Evolutionary conservation across 805 yeast genomes (phyloP), one percentile per base, ranked within the genome.

Genomic region (Starmera pachycereana): DNA sequence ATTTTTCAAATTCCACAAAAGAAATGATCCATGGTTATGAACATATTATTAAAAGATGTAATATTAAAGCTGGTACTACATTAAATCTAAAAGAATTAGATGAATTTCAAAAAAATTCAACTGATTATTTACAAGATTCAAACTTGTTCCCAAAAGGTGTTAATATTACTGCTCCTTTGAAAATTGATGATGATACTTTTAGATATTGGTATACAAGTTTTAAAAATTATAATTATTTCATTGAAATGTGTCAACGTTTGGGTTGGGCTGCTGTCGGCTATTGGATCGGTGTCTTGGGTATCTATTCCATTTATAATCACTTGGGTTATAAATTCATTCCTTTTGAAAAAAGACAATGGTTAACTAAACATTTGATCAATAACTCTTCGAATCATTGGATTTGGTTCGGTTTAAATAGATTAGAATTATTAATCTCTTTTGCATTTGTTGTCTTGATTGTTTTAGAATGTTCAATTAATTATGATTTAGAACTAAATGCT

Each of bases 261-360:
- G 68, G 68, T 1, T 65, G 68, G 68, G 69, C 66, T 14, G 41
- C 54, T 25, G 53, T 62, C 5, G 60, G 59, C 25, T 65, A 48
- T 37, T 65, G 69, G 69, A 52, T 47, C 2, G 45, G 53, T 3
- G 41, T 65, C 18, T 29, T 64, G 32, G 44, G 48, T 3, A 27
- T 61, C 2, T 53, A 57, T 6, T 52, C 62, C 4, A 12, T 58
- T 6, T 40, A 49, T 33, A 57, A 57, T 37, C 10, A 54, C 4
- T 43, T 43, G 35, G 44, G 45, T 28, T 53, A 38, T 35, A 16
- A 9, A 9, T 34, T 25, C 12, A 27, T 27, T 8, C 16, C 29
- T 9, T 52, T 11, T 46, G 43, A 36, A 45, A 42, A 32, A 33
- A 43, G 31, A 16, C 55, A 4, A 37, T 40, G 4, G 25, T 50